Evolutionary conservation across 192 early-diverging fungal species (phyloP), one percentile per base, ranked within the genome.

Genomic region (Spizellomyces punctatus): DNA sequence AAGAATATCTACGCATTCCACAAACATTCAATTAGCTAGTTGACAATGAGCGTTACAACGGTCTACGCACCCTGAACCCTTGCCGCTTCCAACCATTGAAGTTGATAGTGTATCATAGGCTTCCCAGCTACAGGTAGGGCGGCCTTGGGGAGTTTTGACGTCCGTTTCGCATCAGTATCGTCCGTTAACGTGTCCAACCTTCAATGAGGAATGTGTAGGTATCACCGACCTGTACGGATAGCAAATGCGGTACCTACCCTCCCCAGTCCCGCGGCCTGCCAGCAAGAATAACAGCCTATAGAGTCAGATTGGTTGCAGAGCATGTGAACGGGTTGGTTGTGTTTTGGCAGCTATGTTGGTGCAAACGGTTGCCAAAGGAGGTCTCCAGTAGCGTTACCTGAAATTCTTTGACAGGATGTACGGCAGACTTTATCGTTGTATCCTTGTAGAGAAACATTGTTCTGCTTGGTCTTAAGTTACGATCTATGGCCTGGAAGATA

Each of bases 81-180:
- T 16, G 95, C 93, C 47, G 83, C 81, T 74, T 98, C 95, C 5
- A 99, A 85, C 96, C 98, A 98, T 64, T 96, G 88, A 52, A 99
- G 82, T 21, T 90, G 89, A 74, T 99, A 95, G 72, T 90, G 89
- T 70, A 99, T 88, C 89, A 98, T 94, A 60, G 98, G 98, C 75
- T 91, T 91, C 76, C 96, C 96, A 1, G 91, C 95, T 46, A 98
- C 82, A 5, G 98, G 98, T 45, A 99, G 83, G 50, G 96, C 85
- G 4, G 95, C 95, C 78, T 99, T 98, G 56, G 98, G 95, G 71
- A 91, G 21, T 9, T 68, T 69, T 16, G 55, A 57, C 4, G 62
- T 58, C 47, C 43, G 43, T 45, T 72, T 72, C 10, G 63, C 21
- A 47, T 63, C 57, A 16, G 41, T 45, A 27, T 72, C 71, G 42